Base-by-base conservation (phyloP, 345 rosid species). In the Firmiana major region DNA sequence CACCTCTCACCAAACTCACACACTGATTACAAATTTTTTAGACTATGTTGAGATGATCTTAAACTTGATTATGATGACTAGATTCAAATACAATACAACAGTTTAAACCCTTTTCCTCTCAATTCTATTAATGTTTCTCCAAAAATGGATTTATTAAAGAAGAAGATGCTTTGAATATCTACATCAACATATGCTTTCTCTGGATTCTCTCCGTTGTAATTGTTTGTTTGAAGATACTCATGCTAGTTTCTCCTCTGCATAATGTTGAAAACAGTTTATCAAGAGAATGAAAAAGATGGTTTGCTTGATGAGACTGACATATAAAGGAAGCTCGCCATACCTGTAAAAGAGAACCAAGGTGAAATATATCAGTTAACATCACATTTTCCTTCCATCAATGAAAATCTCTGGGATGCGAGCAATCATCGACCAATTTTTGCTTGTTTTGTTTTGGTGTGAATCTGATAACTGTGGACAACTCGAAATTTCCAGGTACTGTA, bases 401-500 rank as follows among this genome's bases (percentile, higher is more conserved):
- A 19, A 54, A 34, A 71, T 36, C 75, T 71, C 74, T 0, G 74
- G 62, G 60, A 71, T 71, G 60, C 51, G 74, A 71, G 60, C 60
- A 51, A 71, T 51, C 45, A 17, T 17, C 19, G 60, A 9, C 74
- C 74, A 70, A 28, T 70, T 70, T 70, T 49, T 4, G 74, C 59
- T 16, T 49, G 24, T 49, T 31, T 70, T 71, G 43, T 49, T 71
- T 31, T 71, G 74, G 60, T 28, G 21, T 71, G 45, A 17, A 34
- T 51, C 74, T 16, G 10, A 19, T 51, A 71, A 51, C 74, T 28
- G 57, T 17, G 60, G n/a, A 51, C 74, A 51, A 11, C 74, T 19
- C 3, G 74, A 51, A 17, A 71, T 51, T 51, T 71, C 74, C 43
- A 71, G 74, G 74, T 71, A 71, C 63, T 71, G 48, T n/a, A 71